Evolutionary conservation across 371 early-diverging fungal genomes (phyloP).

Genomic region (Mortierella sp.): DNA sequence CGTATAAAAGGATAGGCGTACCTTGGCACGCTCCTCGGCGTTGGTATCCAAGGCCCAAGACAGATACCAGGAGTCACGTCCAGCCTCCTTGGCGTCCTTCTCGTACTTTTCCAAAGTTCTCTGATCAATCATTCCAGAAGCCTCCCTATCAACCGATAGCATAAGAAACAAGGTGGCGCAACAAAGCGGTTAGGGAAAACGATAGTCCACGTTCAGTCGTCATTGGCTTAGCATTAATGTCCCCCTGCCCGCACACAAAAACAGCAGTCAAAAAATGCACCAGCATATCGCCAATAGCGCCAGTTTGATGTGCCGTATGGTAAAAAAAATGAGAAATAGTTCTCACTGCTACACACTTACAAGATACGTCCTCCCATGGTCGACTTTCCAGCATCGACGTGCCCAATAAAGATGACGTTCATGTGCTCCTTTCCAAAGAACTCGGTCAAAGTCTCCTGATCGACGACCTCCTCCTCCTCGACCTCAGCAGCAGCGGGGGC

Average conservation of each 20-base stretch:
- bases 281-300: not conserved
- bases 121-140: constrained; percentile 99
- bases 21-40: constrained; percentile 96
- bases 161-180: not conserved
- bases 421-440: constrained; percentile 90
- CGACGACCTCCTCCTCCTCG: constrained; percentile 62
- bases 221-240: not conserved
- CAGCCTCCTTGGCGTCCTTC: constrained; percentile 95
- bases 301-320: not conserved
- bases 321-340: no score
- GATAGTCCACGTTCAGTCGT: not conserved
- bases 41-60: constrained; percentile 98
- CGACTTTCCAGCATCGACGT: constrained; percentile 99
- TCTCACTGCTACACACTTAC: constrained; percentile 54
- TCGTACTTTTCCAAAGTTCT: constrained; percentile 99
- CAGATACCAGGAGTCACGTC: constrained; percentile 98
- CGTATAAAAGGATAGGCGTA: constrained; percentile 20
- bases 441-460: constrained; percentile 74
- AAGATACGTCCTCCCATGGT: constrained; percentile 99
- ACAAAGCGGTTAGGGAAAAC: not conserved
- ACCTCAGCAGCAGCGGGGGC: constrained; percentile 28
- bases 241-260: constrained; percentile 79
- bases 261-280: not conserved
- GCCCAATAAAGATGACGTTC: constrained; percentile 99
- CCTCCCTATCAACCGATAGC: constrained; percentile 28